Percentiles rank a stretch among this genome's conserved stretches.
Conservation (phyloP, 768 basidiomycete species). For the Leccinum uliginosum region DNA sequence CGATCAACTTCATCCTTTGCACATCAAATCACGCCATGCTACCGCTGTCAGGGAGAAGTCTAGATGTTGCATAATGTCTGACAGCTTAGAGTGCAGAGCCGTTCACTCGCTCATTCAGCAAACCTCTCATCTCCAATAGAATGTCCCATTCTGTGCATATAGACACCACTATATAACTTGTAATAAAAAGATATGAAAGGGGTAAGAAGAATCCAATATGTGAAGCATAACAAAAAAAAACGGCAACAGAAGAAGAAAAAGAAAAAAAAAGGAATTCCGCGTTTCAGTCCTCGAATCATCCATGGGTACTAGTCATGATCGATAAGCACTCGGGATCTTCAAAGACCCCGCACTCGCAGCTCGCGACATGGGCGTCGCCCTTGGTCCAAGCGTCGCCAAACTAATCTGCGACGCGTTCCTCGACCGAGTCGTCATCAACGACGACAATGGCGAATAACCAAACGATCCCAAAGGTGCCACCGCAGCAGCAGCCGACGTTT, state of each 20-base stretch:
- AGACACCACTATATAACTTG: neutral
- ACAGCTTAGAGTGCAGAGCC: too few relatives aligned
- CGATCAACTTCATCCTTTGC: neutral
- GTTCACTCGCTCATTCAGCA: neutral
- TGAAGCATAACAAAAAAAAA: neutral
- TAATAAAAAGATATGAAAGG: neutral
- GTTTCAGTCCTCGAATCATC: neutral
- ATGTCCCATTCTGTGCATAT: neutral
- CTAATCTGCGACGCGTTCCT: conserved; percentile 66
- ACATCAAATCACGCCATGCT: neutral
- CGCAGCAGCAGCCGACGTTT: neutral
- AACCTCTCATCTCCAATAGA: neutral
- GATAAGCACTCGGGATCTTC: conserved; percentile 13
- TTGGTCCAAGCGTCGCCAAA: conserved; percentile 48
- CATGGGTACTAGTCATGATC: neutral
- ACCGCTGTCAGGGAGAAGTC: neutral
- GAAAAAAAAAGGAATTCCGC: neutral
- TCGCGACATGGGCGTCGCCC: conserved; percentile 38
- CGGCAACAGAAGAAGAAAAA: neutral
- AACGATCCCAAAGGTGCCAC: conserved; percentile 19
- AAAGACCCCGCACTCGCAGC: conserved; percentile 23
- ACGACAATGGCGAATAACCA: conserved; percentile 34
- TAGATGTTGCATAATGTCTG: neutral
- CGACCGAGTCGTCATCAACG: conserved; percentile 49
- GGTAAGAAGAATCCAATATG: neutral